phyloP scores from a whole-genome alignment of 2,329 filamentous ascomycete species.

The Alternaria sp. region DNA sequence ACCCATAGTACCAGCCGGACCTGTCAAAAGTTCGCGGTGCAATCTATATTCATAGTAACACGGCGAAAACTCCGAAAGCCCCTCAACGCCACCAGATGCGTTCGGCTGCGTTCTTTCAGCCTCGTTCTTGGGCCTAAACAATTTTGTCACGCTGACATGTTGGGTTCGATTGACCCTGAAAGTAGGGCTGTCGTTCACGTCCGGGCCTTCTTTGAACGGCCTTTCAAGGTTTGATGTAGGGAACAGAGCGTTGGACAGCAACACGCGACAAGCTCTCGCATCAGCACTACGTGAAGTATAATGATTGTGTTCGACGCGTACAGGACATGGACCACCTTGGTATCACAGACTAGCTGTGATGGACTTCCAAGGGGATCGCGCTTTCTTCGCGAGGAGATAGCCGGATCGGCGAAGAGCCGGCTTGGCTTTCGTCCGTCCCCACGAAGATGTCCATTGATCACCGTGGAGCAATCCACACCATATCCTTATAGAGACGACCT shows the following conservation, averaged over 20 bases:
- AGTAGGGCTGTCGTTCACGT: neutral
- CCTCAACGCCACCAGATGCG: neutral
- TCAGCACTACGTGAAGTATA: neutral
- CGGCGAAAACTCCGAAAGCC: neutral
- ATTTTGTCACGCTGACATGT: neutral
- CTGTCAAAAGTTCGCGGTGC: neutral
- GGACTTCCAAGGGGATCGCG: neutral
- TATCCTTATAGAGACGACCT: neutral
- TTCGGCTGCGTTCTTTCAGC: neutral
- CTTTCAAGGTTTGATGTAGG: neutral
- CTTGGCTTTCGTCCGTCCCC: neutral
- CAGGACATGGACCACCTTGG: neutral
- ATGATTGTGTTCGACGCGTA: neutral
- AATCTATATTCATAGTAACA: neutral
- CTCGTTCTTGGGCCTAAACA: neutral
- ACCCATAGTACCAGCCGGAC: neutral
- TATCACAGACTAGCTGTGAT: neutral
- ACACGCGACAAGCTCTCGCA: neutral
- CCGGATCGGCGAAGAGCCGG: neutral
- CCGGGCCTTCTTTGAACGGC: neutral
- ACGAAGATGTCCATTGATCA: conserved; percentile 3
- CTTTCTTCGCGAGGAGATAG: neutral
- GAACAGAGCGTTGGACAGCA: neutral
- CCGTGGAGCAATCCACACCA: conserved; percentile 1
- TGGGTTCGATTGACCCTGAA: neutral